Evolutionary conservation across 2,329 filamentous ascomycete genomes (phyloP), one percentile per base, ranked within the genome.

Genomic region (Delphinella strobiligena): DNA sequence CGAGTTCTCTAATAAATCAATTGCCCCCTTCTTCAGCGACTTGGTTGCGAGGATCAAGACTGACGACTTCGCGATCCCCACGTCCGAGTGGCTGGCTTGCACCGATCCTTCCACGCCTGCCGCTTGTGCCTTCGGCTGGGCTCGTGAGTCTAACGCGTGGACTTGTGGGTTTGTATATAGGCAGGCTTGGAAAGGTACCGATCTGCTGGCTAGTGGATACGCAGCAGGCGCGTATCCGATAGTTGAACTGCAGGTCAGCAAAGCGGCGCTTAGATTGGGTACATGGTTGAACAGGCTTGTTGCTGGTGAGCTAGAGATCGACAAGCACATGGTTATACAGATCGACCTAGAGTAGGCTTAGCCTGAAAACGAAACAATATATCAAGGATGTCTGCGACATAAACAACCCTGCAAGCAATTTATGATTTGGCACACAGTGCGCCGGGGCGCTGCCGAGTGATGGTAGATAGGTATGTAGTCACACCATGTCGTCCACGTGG

Each of bases 161-260:
- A 60, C 53, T 4, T 63, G 61, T 41, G 54, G 58, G 33, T 62
- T 62, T 38, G 59, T 62, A 5, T 63, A 59, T 36, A 52, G 48
- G 15, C 49, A 51, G 9, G 44, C 53, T 5, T 43, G 44, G n/a
- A 55, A 56, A 15, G 48, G 48, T 10, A 56, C 50, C 1, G 58
- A 62, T 47, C 48, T 62, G 11, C 51, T 54, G 1, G 55, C 49
- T 4, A 51, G 54, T 37, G 60, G 60, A 4, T 64, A 63, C 42
- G 60, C 61, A 4, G 39, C 46, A 15, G 56, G 56, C 4, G 60
- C 53, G n/a, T 55, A 56, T 29, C 59, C 59, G 1, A 60, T 63
- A 17, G 54, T 62, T 4, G 61, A 63, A 45, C 19, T 63, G 29
- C 61, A 63, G 42, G 56, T 63, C 22, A 60, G 58, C 40, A 64